Evolutionary conservation across 116 monocot species (phyloP).

Genomic region (Trichopus zeylanicus): DNA sequence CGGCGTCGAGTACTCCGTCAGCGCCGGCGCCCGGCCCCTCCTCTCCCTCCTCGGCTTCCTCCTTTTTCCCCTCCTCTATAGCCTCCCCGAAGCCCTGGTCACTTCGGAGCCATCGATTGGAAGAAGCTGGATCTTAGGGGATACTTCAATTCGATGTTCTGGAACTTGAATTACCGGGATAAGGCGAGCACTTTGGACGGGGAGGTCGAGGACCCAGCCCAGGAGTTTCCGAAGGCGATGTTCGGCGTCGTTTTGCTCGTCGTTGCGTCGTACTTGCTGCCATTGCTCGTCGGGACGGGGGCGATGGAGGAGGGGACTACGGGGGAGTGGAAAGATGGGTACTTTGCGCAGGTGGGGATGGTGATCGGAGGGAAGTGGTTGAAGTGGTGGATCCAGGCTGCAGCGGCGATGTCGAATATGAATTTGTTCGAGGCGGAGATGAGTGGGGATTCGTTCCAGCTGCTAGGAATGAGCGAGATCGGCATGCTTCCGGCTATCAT

Average conservation of each 20-base stretch:
- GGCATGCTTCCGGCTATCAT: constrained; percentile 68
- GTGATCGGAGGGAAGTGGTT: constrained; percentile 62
- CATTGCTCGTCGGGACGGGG: constrained; percentile 67
- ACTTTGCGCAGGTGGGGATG: constrained; percentile 58
- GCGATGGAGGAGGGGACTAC: constrained; percentile 23
- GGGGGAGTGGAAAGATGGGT: constrained; percentile 67
- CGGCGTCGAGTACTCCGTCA: constrained; percentile 70
- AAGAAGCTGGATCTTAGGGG: constrained; percentile 16
- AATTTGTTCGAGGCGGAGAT: constrained; percentile 83
- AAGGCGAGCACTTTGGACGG: constrained; percentile 76
- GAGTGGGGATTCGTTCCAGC: constrained; percentile 72
- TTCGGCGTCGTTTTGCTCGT: constrained; percentile 51
- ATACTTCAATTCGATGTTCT: constrained; percentile 77
- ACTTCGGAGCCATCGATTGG: constrained; percentile 59
- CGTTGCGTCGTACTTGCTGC: constrained; percentile 46
- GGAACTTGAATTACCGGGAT: constrained; percentile 86
- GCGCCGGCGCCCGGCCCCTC: constrained; percentile 52
- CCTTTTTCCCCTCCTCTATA: constrained; percentile 58
- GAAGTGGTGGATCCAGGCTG: constrained; percentile 66
- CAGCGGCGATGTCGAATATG: constrained; percentile 79
- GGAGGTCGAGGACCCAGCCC: constrained; percentile 58
- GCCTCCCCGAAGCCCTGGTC: constrained; percentile 67
- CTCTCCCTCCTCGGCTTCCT: constrained; percentile 72
- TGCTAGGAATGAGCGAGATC: constrained; percentile 76
- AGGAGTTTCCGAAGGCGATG: constrained; percentile 56